Evolutionary conservation across 140 eudicot species (phyloP), one percentile per base, ranked within the genome.

Genomic region (Ambrosia hybrid): DNA sequence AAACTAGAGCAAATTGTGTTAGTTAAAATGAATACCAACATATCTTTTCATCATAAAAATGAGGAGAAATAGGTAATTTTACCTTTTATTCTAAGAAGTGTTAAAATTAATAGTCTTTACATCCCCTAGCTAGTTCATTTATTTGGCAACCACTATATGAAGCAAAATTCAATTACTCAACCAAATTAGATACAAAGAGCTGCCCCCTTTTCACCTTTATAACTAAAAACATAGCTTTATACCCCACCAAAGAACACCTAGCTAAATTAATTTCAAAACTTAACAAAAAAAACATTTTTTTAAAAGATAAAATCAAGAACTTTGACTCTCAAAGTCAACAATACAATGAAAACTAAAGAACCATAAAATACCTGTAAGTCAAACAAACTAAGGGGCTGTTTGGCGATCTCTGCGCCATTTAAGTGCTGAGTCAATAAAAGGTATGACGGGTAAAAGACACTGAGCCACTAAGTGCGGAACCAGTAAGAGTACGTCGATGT

Each of bases 91-190:
- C 43, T 16, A 53, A 65, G 13, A 34, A 17, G 3, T 56, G 68
- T 65, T 71, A 73, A 65, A 65, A 56, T 56, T 17, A 45, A 78
- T 64, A 36, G 34, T 12, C 15, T 11, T 21, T 52, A 11, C 53
- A 65, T 61, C 61, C 68, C 68, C 63, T 57, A 65, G 34, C 70
- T 17, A 16, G 11, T 65, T 53, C 79, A 73, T 65, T 73, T 79
- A 79, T 49, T 59, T 73, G 65, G 74, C 75, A 79, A 67, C 83
- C 45, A 79, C 48, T 57, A 16, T 21, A 37, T 67, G n/a, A n/a
- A 13, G 17, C 45, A 51, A 66, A 66, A 58, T 58, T 79, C 64
- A 79, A 79, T 79, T 57, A 73, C 75, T 66, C 75, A 79, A 79
- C 79, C 71, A 79, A 67, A 38, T 9, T 51, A 37, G 67, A 73